Base-by-base conservation (phyloP, 441 rosid species). In the Macaranga tanarius region DNA sequence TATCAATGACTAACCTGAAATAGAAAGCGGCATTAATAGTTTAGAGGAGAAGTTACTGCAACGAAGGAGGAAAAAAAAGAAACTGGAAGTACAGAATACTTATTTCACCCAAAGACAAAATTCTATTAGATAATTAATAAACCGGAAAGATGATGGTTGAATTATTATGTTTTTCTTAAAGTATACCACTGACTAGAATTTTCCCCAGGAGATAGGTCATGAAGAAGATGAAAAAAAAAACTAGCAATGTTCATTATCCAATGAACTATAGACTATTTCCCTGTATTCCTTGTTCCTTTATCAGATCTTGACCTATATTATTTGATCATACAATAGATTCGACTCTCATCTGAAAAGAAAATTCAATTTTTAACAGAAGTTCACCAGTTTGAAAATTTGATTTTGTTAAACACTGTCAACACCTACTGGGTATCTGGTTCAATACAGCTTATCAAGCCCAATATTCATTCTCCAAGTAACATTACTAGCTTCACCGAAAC, bases 1-100 rank as follows among this genome's bases (percentile, higher is more conserved):
- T 89, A 78, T 95, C 97, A 63, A 87, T 84, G 57, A 95, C 98
- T 74, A 95, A 85, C 83, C 99, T 92, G 92, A 84, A 86, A 80
- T 34, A 73, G 52, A 76, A 71, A 51, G 51, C 63, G 73, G 74
- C 16, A 76, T 20, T 68, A 61, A 77, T 26, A 69, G 25, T 59
- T 66, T 44, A 71, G 22, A 22, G 3, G 11, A 58, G 38, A 74
- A 12, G 50, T 38, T 56, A 59, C 47, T 57, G 34, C 9, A 20
- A 47, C 28, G 42, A 26, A 17, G 1, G 28, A 59, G 56, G 56
- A 11, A 11, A 47, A n/a, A n/a, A n/a, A n/a, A n/a, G n/a, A 7
- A 48, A 64, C 22, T 7, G 22, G 61, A 63, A 45, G 69, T 31
- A 34, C 31, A 67, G 20, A 57, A 13, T 42, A 25, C 7, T n/a